Conservation (phyloP, 495 filamentous ascomycete species). For the Penicillium paxilli region DNA sequence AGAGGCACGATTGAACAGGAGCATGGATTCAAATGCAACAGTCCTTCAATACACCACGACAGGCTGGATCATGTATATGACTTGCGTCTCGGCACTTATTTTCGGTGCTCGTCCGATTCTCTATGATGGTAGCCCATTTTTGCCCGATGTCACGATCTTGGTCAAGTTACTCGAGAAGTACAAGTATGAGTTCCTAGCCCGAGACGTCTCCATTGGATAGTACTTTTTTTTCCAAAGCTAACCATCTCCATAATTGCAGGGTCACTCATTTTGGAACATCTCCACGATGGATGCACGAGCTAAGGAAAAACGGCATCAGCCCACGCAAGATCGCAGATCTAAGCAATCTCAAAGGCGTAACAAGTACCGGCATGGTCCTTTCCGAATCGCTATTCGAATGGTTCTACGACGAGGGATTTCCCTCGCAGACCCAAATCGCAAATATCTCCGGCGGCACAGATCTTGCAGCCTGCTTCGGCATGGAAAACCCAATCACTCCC, state of each 20-base stretch:
- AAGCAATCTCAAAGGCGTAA: conserved; percentile 55
- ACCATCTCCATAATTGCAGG: conserved; percentile 8
- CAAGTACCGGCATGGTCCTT: conserved; percentile 76
- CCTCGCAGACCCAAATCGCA: conserved; percentile 56
- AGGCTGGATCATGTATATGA: conserved; percentile 84
- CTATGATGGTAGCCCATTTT: conserved; percentile 78
- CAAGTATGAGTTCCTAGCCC: conserved; percentile 37
- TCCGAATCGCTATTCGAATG: conserved; percentile 71
- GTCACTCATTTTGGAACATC: conserved; percentile 65
- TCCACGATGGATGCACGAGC: conserved; percentile 70
- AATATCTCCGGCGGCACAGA: conserved; percentile 83
- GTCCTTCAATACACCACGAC: conserved; percentile 61
- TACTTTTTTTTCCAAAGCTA: neutral
- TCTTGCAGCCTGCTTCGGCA: conserved; percentile 68
- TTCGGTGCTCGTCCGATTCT: conserved; percentile 58
- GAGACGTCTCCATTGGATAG: no score
- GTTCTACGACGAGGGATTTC: conserved; percentile 79
- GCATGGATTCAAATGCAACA: conserved; percentile 46
- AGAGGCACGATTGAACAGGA: conserved; percentile 62
- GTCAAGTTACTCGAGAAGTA: conserved; percentile 58
- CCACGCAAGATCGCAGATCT: conserved; percentile 64
- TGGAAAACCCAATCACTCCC: conserved; percentile 65
- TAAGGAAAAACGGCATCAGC: conserved; percentile 56
- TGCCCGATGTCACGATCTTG: conserved; percentile 60
- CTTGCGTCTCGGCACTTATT: conserved; percentile 51